Evolutionary conservation across 345 rosid species (phyloP), one percentile per base, ranked within the genome.

Genomic region (Hevea brasiliensis): DNA sequence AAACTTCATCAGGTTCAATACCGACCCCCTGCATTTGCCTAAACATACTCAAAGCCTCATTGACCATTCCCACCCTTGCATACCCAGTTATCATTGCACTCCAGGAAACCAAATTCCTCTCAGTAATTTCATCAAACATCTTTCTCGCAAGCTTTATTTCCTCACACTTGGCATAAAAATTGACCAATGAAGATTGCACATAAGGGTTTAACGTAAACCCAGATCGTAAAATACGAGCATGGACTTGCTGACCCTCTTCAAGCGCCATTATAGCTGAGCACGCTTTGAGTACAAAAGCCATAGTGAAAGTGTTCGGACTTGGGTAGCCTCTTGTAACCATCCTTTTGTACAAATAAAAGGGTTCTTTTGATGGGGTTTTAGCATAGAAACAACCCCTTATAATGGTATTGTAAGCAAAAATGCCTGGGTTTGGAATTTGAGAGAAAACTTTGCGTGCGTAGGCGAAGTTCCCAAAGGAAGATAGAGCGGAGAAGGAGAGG

Each of bases 21-120:
- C 77, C 77, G 6, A 13, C 77, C 58, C 29, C 54, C 21, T 74
- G 77, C 77, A 74, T 74, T 44, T 58, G 66, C 51, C 77, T 32
- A 47, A 74, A 74, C 77, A 57, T 65, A 42, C 40, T 62, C 65
- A 74, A 47, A 56, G 77, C 77, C 58, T 74, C 72, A 47, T 74
- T 74, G 17, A 47, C 72, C 77, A 74, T 74, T 47, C 72, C 77
- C 59, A 58, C 40, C 53, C 71, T 74, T 17, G 72, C 65, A 66
- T 66, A 74, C 26, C 77, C 77, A 67, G 66, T 74, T 12, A 65
- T 58, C 72, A 74, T 74, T 6, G 66, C 65, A 32, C 72, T 74
- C 77, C 77, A 74, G 1, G 47, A 74, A 56, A 74, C 60, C 66
- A 74, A 56, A 66, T 58, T 66, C 48, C 77, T 66, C 65, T 74